A percentile compares a stretch with the other conserved stretches of the same genome.
phyloP scores from a whole-genome alignment of 345 rosid genomes.

The Sapria himalayana region DNA sequence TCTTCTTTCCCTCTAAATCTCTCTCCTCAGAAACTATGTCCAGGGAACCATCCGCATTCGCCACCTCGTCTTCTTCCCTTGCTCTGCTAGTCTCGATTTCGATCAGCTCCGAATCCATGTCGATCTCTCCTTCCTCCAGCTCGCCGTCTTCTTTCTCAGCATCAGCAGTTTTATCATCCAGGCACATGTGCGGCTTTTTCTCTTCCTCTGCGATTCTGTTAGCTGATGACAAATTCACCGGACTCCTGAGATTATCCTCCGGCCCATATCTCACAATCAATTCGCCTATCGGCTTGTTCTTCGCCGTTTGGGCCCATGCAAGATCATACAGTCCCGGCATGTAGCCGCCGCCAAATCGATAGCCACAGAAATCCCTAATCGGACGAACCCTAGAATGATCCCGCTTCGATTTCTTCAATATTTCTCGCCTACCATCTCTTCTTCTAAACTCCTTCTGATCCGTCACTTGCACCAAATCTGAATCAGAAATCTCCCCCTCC shows the following conservation, averaged over 20 bases:
- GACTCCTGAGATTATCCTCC: constrained; percentile 20
- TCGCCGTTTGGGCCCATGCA: constrained; percentile 97
- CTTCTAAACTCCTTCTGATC: constrained; percentile 37
- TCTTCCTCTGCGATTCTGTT: constrained; percentile 14
- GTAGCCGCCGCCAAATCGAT: constrained; percentile 31
- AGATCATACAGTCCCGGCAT: constrained; percentile 44
- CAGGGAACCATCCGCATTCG: constrained; percentile 9
- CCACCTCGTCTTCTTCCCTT: constrained; percentile 5
- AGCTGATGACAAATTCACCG: constrained; percentile 19
- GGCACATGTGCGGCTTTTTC: no score
- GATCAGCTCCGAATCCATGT: constrained; percentile 30
- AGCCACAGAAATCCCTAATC: constrained; percentile 46
- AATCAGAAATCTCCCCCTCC: constrained; percentile 78
- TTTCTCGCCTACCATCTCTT: constrained; percentile 19
- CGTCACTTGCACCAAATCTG: constrained; percentile 52
- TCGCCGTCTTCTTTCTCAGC: constrained; percentile 80
- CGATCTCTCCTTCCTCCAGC: constrained; percentile 96
- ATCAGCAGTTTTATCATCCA: constrained; percentile 9
- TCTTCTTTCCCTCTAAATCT: constrained; percentile 21
- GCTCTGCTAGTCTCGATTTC: constrained; percentile 8
- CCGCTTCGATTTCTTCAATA: constrained; percentile 13
- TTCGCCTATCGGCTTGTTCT: constrained; percentile 57
- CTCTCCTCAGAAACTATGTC: constrained; percentile 13
- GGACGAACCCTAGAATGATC: constrained; percentile 63
- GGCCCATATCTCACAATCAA: constrained; percentile 31